phyloP scores from a whole-genome alignment of 139 green algal genomes.

The Spirogloea muscicola region DNA sequence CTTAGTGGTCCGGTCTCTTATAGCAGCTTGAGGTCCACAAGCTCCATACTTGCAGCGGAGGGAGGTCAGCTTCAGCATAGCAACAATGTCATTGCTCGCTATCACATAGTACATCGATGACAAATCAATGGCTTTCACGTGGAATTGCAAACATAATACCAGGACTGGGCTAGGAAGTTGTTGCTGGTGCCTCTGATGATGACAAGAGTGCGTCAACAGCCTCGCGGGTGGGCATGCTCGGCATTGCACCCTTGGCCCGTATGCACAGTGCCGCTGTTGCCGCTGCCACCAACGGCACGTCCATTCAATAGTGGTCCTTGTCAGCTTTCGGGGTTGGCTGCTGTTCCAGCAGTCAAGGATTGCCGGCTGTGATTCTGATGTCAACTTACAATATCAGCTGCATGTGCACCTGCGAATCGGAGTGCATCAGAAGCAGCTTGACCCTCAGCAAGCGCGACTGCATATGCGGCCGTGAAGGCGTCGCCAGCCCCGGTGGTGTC shows the following conservation, averaged over 20 bases:
- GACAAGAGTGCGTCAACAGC: not conserved
- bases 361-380: too few relatives aligned
- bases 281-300: not conserved
- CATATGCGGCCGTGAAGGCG: constrained; percentile 86
- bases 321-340: not conserved
- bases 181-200: too few relatives aligned
- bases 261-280: constrained; percentile 7
- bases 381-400: too few relatives aligned
- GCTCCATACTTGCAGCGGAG: too few relatives aligned
- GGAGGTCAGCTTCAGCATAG: too few relatives aligned
- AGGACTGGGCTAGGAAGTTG: too few relatives aligned
- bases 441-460: constrained; percentile 73
- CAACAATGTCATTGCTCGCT: too few relatives aligned
- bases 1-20: too few relatives aligned
- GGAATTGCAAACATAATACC: too few relatives aligned
- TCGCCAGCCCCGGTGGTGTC: constrained; percentile 89
- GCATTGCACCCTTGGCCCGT: constrained; percentile 9
- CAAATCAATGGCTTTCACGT: too few relatives aligned
- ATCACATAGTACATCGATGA: too few relatives aligned
- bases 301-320: not conserved
- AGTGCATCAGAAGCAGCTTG: constrained; percentile 57
- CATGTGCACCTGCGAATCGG: constrained; percentile 67
- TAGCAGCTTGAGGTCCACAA: too few relatives aligned
- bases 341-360: not conserved
- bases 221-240: not conserved